These are phyloP conservation scores for Zygosaccharomyces bisporus DNA, from an alignment of 805 yeast species.

Conservation along the genomic window DNA sequence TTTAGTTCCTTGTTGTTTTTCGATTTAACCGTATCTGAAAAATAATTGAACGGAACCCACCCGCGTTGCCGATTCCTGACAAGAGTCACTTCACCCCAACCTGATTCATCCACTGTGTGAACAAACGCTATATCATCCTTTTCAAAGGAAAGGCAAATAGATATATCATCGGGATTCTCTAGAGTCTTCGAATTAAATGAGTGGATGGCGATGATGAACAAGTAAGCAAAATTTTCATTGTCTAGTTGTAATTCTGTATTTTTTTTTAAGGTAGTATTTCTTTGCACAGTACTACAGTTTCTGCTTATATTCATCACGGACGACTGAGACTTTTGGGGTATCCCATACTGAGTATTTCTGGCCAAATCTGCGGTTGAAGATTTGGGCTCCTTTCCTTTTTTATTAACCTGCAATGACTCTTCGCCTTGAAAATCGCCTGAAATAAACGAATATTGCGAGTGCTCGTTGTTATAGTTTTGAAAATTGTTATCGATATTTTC, in stretches of 20 bases:
- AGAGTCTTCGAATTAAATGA: conserved; percentile 55
- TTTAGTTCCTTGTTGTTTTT: neutral
- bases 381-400: neutral
- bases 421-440: conserved; percentile 1
- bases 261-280: conserved; percentile 24
- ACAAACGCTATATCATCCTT: conserved; percentile 71
- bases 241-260: conserved; percentile 21
- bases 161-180: conserved; percentile 61
- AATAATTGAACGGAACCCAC: conserved; percentile 85
- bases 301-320: conserved; percentile 4
- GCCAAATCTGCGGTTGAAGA: neutral
- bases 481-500: neutral
- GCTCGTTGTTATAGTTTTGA: neutral
- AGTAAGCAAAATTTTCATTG: conserved; percentile 47
- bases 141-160: conserved; percentile 69
- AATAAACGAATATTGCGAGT: conserved; percentile 2
- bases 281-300: conserved; percentile 5
- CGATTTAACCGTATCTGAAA: conserved; percentile 43
- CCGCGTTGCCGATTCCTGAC: conserved; percentile 62
- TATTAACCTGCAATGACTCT: neutral
- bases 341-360: neutral
- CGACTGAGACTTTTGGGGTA: conserved; percentile 1
- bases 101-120: conserved; percentile 73
- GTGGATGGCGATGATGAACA: conserved; percentile 57
- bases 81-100: conserved; percentile 84